Conservation (phyloP, 2,329 filamentous ascomycete species). For the Apiospora pterosperma region DNA sequence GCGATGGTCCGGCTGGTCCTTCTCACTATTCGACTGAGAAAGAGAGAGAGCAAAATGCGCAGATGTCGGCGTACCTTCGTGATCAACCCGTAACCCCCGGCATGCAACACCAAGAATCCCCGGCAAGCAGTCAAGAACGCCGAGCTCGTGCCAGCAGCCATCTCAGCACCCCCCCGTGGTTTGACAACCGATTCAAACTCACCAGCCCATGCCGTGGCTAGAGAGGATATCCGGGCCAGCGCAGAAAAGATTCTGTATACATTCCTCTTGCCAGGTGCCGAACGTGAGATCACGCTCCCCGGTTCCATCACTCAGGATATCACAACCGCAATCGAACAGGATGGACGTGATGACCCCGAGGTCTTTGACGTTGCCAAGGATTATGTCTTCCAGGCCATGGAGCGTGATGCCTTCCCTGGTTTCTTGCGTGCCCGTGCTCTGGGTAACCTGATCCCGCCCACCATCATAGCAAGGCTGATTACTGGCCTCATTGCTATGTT, state of each 20-base stretch:
- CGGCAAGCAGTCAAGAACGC: conserved; percentile 46
- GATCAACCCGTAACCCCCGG: conserved; percentile 52
- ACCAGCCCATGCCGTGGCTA: conserved; percentile 77
- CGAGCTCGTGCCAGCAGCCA: conserved; percentile 47
- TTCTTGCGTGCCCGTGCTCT: conserved; percentile 94
- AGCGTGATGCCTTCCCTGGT: conserved; percentile 96
- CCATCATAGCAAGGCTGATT: conserved; percentile 80
- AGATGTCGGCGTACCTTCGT: conserved; percentile 86
- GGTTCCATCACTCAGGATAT: conserved; percentile 84
- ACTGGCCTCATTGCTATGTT: conserved; percentile 84
- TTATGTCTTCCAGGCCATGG: conserved; percentile 99
- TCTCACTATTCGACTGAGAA: conserved; percentile 64
- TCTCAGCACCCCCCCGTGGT: conserved; percentile 54
- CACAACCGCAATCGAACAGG: conserved; percentile 82
- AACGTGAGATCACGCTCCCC: conserved; percentile 92
- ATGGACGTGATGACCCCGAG: conserved; percentile 91
- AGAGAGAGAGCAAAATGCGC: conserved; percentile 78
- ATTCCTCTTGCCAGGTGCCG: conserved; percentile 88
- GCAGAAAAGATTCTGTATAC: conserved; percentile 99
- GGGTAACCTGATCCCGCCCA: conserved; percentile 90
- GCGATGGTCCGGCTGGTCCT: conserved; percentile 54
- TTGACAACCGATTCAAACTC: conserved; percentile 73
- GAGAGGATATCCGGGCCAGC: conserved; percentile 85
- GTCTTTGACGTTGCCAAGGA: conserved; percentile 97
- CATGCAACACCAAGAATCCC: conserved; percentile 38